Conservation (phyloP, 1,284 basidiomycete species). For the Earliella scabrosa region DNA sequence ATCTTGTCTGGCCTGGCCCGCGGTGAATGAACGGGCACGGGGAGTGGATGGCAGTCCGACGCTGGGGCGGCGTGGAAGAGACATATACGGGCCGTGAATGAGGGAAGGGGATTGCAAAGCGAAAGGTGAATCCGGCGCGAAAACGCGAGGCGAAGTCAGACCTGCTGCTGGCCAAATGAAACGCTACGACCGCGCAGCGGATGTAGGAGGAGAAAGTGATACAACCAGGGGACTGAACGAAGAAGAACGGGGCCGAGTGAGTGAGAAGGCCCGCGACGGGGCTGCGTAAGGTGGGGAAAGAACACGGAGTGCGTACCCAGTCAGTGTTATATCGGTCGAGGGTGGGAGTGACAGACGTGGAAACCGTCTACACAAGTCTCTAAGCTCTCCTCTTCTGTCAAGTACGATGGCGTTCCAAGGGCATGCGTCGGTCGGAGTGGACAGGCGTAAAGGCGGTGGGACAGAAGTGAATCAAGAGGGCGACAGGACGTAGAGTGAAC, state of each 20-base stretch:
- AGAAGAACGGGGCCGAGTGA: slow-evolving; percentile 6
- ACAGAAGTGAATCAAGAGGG: slow-evolving; percentile 14
- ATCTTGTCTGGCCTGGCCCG: slow-evolving; percentile 16
- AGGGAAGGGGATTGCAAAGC: background rate
- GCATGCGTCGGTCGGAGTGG: background rate
- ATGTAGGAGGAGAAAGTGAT: slow-evolving; percentile 24
- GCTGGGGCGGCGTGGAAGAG: slow-evolving; percentile 29
- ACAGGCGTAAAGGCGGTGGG: slow-evolving; percentile 7
- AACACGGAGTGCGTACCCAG: slow-evolving; percentile 5
- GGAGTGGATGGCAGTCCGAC: slow-evolving; percentile 35
- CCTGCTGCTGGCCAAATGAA: slow-evolving; percentile 23
- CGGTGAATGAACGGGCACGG: slow-evolving; percentile 24
- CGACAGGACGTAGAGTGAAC: slow-evolving; percentile 26
- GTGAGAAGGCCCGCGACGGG: slow-evolving; percentile 5
- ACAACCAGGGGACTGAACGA: slow-evolving; percentile 15
- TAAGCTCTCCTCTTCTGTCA: slow-evolving; percentile 8
- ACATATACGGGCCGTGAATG: slow-evolving; percentile 23
- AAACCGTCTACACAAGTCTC: slow-evolving; percentile 14
- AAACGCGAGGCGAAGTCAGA: slow-evolving; percentile 15
- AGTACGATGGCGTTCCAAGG: background rate
- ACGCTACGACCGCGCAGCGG: slow-evolving; percentile 26
- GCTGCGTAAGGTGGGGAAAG: background rate
- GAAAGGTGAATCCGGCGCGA: slow-evolving; percentile 6
- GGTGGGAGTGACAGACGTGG: slow-evolving; percentile 21
- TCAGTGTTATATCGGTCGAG: slow-evolving; percentile 9